These are phyloP conservation scores for Albatrellus sp. DNA, from an alignment of 1,284 basidiomycete species.

Conservation along the genomic window DNA sequence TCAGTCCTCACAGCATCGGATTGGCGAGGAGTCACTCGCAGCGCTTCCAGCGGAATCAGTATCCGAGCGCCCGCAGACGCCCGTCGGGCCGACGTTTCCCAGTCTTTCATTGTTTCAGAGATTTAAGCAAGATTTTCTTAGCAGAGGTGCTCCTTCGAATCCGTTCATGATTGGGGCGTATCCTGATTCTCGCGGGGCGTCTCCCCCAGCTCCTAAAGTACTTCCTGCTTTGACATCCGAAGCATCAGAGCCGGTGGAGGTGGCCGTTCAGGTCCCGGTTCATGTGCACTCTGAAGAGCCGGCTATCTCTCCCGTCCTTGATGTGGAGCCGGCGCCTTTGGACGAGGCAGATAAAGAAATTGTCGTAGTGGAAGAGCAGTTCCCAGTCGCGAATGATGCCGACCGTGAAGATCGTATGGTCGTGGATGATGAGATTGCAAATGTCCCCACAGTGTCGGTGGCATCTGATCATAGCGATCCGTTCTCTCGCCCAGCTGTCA, in stretches of 20 bases:
- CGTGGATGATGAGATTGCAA: neutral
- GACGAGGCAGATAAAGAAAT: neutral
- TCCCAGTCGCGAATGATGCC: neutral
- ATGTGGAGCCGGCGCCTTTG: neutral
- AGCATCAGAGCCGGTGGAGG: neutral
- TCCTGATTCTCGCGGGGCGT: constrained; percentile 1
- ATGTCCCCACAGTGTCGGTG: neutral
- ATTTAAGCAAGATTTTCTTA: neutral
- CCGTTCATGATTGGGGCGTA: constrained; percentile 7
- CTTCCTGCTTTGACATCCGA: neutral
- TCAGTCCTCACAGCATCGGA: neutral
- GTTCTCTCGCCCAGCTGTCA: no score
- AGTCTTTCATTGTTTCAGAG: neutral
- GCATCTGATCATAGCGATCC: no score
- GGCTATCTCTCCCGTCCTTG: neutral
- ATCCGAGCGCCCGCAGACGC: neutral
- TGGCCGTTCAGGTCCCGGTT: neutral
- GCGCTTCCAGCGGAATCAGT: neutral
- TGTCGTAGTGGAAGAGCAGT: neutral
- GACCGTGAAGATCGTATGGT: neutral
- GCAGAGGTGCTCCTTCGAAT: neutral
- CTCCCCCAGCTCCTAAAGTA: neutral
- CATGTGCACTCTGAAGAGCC: neutral
- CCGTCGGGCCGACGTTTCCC: no score
- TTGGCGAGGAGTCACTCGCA: neutral